phyloP scores from a whole-genome alignment of 768 basidiomycete species.

The Trametes cubensis region DNA sequence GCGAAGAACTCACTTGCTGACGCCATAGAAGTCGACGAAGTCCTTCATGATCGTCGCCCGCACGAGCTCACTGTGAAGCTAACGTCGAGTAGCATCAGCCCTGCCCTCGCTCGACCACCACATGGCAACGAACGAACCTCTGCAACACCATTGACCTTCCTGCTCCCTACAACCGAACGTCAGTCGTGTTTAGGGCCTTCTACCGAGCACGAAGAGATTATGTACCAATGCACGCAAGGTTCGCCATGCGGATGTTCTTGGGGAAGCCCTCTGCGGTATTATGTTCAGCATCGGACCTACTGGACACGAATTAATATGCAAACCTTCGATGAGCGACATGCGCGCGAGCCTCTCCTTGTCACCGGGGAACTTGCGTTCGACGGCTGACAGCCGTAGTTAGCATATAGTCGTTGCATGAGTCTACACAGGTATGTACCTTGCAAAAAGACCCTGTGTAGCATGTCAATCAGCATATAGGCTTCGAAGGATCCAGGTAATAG shows the following conservation, averaged over 20 bases:
- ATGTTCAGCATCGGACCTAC: too few species aligned
- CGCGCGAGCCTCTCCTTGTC: slow-evolving; percentile 78
- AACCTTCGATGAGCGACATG: slow-evolving; percentile 93
- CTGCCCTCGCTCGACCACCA: not conserved
- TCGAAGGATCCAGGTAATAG: not conserved
- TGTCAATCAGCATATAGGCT: not conserved
- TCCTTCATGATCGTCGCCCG: slow-evolving; percentile 83
- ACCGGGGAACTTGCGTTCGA: slow-evolving; percentile 88
- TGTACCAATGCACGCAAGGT: slow-evolving; percentile 81
- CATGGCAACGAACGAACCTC: slow-evolving; percentile 49
- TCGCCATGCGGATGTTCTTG: slow-evolving; percentile 88
- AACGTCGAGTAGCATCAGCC: not conserved
- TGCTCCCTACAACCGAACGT: slow-evolving; percentile 51
- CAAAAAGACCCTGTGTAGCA: slow-evolving; percentile 56
- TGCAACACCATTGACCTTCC: slow-evolving; percentile 94
- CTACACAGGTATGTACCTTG: slow-evolving; percentile 49
- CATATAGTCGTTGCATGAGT: not conserved
- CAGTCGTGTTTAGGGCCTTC: not conserved
- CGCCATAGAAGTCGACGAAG: slow-evolving; percentile 90
- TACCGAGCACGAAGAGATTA: slow-evolving; percentile 5
- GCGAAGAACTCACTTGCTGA: slow-evolving; percentile 59
- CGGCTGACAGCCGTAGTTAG: slow-evolving; percentile 48
- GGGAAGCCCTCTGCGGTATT: slow-evolving; percentile 70
- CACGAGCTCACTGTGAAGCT: slow-evolving; percentile 90
- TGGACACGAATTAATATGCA: not conserved